A percentile compares a stretch with the other conserved stretches of the same genome.
Evolutionary conservation across 2,329 filamentous ascomycete species (phyloP).

Genomic region (Tympanopsis confertula): DNA sequence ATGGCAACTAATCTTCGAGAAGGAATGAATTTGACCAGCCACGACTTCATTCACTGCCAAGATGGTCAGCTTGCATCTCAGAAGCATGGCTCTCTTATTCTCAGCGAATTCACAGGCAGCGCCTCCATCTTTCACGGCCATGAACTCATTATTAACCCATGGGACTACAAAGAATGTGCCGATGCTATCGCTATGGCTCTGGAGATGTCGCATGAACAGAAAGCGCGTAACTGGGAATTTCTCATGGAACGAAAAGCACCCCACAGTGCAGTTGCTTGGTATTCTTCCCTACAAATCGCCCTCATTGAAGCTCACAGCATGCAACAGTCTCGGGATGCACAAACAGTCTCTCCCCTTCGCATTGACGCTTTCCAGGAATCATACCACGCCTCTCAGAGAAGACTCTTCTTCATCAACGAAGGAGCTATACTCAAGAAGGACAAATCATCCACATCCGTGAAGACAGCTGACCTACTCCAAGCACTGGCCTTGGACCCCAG

Average conservation of each 20-base stretch:
- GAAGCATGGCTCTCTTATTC: conserved; percentile 77
- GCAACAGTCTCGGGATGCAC: neutral
- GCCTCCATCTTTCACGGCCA: conserved; percentile 72
- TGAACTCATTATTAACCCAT: conserved; percentile 81
- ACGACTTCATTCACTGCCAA: conserved; percentile 88
- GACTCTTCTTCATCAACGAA: neutral
- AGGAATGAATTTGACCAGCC: conserved; percentile 92
- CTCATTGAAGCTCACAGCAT: conserved; percentile 34
- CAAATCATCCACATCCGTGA: conserved; percentile 29
- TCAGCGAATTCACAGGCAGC: conserved; percentile 91
- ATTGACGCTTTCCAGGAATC: neutral
- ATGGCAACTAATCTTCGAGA: conserved; percentile 94
- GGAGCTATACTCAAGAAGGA: neutral
- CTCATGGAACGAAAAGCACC: conserved; percentile 64
- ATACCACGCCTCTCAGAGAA: neutral
- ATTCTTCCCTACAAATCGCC: conserved; percentile 57
- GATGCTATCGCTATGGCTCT: conserved; percentile 75
- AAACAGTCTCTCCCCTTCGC: neutral
- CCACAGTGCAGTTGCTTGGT: conserved; percentile 80
- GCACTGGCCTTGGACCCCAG: neutral
- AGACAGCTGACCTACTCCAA: conserved; percentile 52
- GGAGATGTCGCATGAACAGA: conserved; percentile 69
- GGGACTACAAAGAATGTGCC: conserved; percentile 83
- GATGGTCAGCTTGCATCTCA: conserved; percentile 65
- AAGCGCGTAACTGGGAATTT: conserved; percentile 60